Conservation (phyloP, 495 filamentous ascomycete species). For the Gamarada debralockiae region DNA sequence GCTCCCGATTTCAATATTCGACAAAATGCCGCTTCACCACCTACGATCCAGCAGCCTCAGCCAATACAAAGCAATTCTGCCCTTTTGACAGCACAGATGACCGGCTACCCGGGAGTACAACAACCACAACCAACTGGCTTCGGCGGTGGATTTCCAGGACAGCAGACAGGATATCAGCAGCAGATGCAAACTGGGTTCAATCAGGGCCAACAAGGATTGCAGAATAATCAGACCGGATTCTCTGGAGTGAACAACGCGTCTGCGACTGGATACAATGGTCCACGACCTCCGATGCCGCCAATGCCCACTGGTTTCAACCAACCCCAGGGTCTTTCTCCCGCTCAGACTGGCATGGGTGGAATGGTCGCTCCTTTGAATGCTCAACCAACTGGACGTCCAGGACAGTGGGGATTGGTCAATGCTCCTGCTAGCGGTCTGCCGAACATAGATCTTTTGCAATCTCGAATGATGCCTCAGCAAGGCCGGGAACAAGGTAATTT, state of each 20-base stretch:
- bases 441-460: conserved; percentile 88
- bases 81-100: conserved; percentile 71
- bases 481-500: conserved; percentile 84
- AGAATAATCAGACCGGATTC: conserved; percentile 57
- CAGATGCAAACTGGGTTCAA: conserved; percentile 72
- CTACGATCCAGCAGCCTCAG: conserved; percentile 81
- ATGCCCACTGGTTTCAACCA: conserved; percentile 84
- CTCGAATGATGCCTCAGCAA: conserved; percentile 97
- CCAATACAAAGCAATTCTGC: conserved; percentile 75
- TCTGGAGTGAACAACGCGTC: conserved; percentile 43
- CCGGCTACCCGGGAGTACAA: conserved; percentile 56
- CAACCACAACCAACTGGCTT: conserved; percentile 19
- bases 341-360: conserved; percentile 47
- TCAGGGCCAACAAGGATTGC: conserved; percentile 48
- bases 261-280: conserved; percentile 63
- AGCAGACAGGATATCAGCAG: conserved; percentile 16
- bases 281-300: conserved; percentile 86
- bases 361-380: conserved; percentile 67
- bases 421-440: conserved; percentile 85
- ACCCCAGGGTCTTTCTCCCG: conserved; percentile 55
- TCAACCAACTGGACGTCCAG: conserved; percentile 93
- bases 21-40: conserved; percentile 60
- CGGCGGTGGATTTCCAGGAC: conserved; percentile 13
- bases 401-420: conserved; percentile 98
- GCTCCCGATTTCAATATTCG: conserved; percentile 73